Percentiles rank a stretch among this genome's conserved stretches.
Conservation (phyloP, 768 basidiomycete genomes). For the Boletus bicolor region DNA sequence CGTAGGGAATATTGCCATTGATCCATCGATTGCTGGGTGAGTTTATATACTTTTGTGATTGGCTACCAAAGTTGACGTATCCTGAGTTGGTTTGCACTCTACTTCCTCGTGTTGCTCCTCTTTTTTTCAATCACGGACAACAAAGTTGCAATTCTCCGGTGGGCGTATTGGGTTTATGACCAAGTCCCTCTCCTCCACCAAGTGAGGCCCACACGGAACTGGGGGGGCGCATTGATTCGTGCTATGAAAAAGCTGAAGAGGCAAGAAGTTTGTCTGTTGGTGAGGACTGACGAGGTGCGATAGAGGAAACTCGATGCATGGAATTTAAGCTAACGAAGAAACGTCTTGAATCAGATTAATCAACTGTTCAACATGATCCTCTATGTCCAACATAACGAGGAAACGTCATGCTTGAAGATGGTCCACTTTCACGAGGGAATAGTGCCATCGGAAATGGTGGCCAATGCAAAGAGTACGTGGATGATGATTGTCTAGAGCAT, state of each 20-base stretch:
- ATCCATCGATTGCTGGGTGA: conserved; percentile 55
- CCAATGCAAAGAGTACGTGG: conserved; percentile 58
- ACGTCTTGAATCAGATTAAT: conserved; percentile 48
- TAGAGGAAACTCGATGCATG: background rate
- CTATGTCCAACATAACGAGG: conserved; percentile 67
- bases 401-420: conserved; percentile 65
- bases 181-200: conserved; percentile 50
- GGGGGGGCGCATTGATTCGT: conserved; percentile 42
- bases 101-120: conserved; percentile 48
- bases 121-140: conserved; percentile 51
- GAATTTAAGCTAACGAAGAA: background rate
- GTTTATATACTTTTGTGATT: conserved; percentile 12
- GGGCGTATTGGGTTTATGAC: conserved; percentile 61
- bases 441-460: conserved; percentile 68
- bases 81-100: conserved; percentile 58
- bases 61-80: background rate
- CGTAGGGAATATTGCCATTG: conserved; percentile 58
- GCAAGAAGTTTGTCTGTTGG: conserved; percentile 58
- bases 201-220: conserved; percentile 35
- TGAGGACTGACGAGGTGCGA: conserved; percentile 63
- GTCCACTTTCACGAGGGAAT: conserved; percentile 61
- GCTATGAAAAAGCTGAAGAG: conserved; percentile 46
- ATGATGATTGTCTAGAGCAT: background rate
- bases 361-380: conserved; percentile 59
- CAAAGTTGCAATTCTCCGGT: conserved; percentile 51